Percentiles rank a stretch among this genome's conserved stretches.
Conservation (phyloP, 768 basidiomycete species). For the Dictyophora rubrovolvata region DNA sequence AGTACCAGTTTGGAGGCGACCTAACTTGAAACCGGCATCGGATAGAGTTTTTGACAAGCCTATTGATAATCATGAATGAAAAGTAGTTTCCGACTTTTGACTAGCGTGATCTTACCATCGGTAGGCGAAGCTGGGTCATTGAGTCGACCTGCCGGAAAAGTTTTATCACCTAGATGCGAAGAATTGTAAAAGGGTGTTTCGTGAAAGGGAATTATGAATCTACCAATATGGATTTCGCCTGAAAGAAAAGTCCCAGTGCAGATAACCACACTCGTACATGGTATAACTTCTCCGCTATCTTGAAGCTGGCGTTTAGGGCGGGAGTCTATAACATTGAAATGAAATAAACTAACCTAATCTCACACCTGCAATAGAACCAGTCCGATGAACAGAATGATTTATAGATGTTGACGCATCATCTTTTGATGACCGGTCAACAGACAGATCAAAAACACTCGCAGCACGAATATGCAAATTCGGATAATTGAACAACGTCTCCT, state of each 20-base stretch:
- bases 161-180: background rate
- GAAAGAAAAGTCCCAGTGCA: conserved; percentile 89
- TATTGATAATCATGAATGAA: conserved; percentile 46
- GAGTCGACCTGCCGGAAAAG: conserved; percentile 1
- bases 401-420: background rate
- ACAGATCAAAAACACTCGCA: conserved; percentile 70
- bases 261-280: conserved; percentile 73
- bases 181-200: background rate
- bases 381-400: conserved; percentile 14
- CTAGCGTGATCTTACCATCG: background rate
- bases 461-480: conserved; percentile 59
- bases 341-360: conserved; percentile 40
- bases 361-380: conserved; percentile 44
- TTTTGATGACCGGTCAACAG: conserved; percentile 38
- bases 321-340: too few species aligned
- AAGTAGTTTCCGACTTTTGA: conserved; percentile 49
- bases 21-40: conserved; percentile 69
- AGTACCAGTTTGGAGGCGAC: conserved; percentile 72
- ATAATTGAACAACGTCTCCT: conserved; percentile 52
- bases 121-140: conserved; percentile 5
- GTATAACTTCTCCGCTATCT: conserved; percentile 69
- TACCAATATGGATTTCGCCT: conserved; percentile 86
- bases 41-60: conserved; percentile 71
- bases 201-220: background rate
- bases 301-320: background rate